phyloP scores from a whole-genome alignment of 2,329 filamentous ascomycete genomes.

The Elsinoe arachidis region DNA sequence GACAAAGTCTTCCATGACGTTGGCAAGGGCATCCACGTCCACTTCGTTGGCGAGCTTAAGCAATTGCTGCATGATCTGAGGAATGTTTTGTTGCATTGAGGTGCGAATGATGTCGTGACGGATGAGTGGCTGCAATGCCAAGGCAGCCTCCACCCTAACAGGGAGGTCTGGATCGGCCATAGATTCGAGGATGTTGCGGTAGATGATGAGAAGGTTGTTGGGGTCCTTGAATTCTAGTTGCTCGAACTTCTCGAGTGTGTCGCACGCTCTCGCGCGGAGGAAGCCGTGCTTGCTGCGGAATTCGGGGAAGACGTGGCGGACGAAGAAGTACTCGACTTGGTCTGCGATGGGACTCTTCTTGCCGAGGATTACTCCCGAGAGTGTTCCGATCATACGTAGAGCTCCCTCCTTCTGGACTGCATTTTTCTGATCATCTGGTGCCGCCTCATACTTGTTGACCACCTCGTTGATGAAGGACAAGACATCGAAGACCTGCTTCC shows the following conservation, averaged over 20 bases:
- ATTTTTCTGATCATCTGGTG: conserved; percentile 81
- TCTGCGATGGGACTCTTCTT: conserved; percentile 98
- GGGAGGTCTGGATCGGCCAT: conserved; percentile 93
- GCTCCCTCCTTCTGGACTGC: conserved; percentile 94
- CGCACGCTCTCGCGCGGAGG: conserved; percentile 86
- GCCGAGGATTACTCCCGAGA: conserved; percentile 86
- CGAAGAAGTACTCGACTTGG: conserved; percentile 97
- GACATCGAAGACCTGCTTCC: conserved; percentile 93
- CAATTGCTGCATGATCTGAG: conserved; percentile 98
- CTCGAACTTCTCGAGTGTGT: conserved; percentile 97
- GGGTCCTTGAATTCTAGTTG: conserved; percentile 93
- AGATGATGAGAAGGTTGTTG: conserved; percentile 91
- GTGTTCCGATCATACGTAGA: conserved; percentile 89
- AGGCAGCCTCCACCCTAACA: conserved; percentile 84
- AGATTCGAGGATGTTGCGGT: conserved; percentile 90
- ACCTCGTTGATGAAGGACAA: conserved; percentile 91
- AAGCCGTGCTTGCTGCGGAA: conserved; percentile 90
- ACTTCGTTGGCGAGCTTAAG: conserved; percentile 96
- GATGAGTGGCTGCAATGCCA: conserved; percentile 91
- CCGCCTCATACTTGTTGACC: conserved; percentile 83
- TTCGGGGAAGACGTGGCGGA: conserved; percentile 95
- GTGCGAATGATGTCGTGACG: conserved; percentile 87
- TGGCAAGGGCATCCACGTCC: conserved; percentile 91
- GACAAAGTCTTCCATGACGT: conserved; percentile 99
- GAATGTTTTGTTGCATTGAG: conserved; percentile 96